Base-by-base conservation (phyloP, 208 protist genomes). In the Leishmania turanica region DNA sequence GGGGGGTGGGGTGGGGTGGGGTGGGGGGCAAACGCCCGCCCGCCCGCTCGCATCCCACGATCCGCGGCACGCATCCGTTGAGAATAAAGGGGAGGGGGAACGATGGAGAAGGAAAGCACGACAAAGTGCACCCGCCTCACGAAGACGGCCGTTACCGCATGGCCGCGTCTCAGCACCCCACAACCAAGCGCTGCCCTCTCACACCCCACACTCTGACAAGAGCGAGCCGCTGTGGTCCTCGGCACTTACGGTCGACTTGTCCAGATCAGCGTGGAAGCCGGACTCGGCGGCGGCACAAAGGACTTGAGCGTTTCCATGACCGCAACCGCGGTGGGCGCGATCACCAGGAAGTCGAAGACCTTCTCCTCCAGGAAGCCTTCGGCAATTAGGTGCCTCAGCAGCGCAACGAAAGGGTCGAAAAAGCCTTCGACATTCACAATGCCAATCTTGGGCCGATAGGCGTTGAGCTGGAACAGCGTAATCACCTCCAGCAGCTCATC, bases 401-500 rank as follows among this genome's bases (percentile, higher is more conserved):
- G 54, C 5, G 74, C 85, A 19, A 95, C 9, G 58, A 97, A 96
- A 0, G 89, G 88, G 19, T 92, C 86, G 81, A 92, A 97, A 79
- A 94, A 97, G 64, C 87, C 82, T 42, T 92, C 81, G 56, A 87
- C 90, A 71, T 97, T 95, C 37, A 95, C 81, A 42, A 97, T 45
- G 40, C 92, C 93, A 68, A 97, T 95, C 80, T 90, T 92, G 40
- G 89, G 85, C 8, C 91, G 88, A 77, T 94, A 93, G 27, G 84
- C 84, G 81, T 94, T 93, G 31, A 97, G 82, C 84, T 97, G 93
- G 73, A 89, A 91, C n/a, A 95, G 89, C 76, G 93, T 97, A 53
- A 96, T 75, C 24, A 93, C 90, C 83, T 97, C 93, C 31, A 95
- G 84, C 72, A 97, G 87, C 79, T 97, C 93, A 79, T 97, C 93